Conservation (phyloP, 495 filamentous ascomycete species). For the Hypoxylon intermedium region DNA sequence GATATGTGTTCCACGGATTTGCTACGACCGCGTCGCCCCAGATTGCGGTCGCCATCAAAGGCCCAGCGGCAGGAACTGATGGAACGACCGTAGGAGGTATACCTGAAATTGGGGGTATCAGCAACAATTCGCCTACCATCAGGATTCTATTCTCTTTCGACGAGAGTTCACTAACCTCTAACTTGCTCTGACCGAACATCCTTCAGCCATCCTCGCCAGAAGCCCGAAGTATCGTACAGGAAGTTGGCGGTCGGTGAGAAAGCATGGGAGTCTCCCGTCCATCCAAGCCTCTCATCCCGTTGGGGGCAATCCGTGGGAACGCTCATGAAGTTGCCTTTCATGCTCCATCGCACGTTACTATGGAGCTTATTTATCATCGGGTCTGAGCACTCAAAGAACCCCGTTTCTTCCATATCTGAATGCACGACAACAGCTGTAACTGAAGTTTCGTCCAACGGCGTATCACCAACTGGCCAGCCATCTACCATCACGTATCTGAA, state of each 20-base stretch:
- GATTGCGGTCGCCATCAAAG: constrained; percentile 38
- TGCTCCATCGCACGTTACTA: constrained; percentile 58
- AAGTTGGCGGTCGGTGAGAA: constrained; percentile 59
- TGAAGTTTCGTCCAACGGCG: constrained; percentile 31
- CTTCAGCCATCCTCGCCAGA: constrained; percentile 58
- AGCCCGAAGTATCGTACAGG: constrained; percentile 57
- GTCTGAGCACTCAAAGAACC: constrained; percentile 57
- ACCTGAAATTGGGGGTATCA: constrained; percentile 22
- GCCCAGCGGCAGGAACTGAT: constrained; percentile 37
- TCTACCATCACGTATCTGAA: constrained; percentile 62
- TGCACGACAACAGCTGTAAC: constrained; percentile 58
- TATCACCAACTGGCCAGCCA: constrained; percentile 49
- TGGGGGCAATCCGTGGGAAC: constrained; percentile 64
- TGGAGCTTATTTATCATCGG: constrained; percentile 57
- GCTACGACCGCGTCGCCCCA: constrained; percentile 59
- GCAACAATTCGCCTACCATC: too few relatives aligned
- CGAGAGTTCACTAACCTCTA: constrained; percentile 9
- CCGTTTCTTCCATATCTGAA: constrained; percentile 58
- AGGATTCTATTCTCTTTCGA: background rate
- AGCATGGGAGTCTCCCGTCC: constrained; percentile 61
- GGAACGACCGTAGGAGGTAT: constrained; percentile 53
- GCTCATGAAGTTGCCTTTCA: constrained; percentile 62
- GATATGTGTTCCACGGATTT: constrained; percentile 54
- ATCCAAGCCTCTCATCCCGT: constrained; percentile 63
- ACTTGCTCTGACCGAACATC: constrained; percentile 54